phyloP scores from a whole-genome alignment of 331 rosid species.

The Malus hybrid region DNA sequence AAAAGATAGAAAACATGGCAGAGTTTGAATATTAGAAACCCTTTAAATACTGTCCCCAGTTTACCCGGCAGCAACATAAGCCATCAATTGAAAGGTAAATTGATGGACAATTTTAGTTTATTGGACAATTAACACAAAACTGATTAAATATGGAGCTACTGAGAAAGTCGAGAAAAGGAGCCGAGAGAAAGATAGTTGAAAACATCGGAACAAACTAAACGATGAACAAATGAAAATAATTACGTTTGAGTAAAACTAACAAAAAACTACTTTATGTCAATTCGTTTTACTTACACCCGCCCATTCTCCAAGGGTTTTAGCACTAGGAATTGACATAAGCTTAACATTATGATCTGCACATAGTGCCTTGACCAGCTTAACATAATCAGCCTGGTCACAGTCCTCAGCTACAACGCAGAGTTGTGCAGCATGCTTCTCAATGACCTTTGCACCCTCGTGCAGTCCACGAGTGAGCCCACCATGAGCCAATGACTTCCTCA shows the following conservation, averaged over 20 bases:
- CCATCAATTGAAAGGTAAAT: background rate
- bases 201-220: background rate
- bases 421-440: conserved; percentile 34
- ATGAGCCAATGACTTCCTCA: conserved; percentile 28
- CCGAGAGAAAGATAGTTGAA: too few relatives aligned
- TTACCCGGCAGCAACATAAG: background rate
- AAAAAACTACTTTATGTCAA: too few relatives aligned
- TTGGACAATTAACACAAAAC: background rate
- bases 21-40: background rate
- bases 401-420: conserved; percentile 31
- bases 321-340: conserved; percentile 24
- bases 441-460: conserved; percentile 25
- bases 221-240: background rate
- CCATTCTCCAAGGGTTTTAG: conserved; percentile 34
- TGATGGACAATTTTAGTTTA: background rate
- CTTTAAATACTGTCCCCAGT: too few relatives aligned
- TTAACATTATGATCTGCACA: conserved; percentile 33
- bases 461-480: conserved; percentile 25
- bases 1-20: background rate
- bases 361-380: conserved; percentile 29
- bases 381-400: conserved; percentile 25
- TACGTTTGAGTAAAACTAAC: background rate
- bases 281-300: conserved; percentile 24
- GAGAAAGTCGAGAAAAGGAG: too few relatives aligned
- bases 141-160: too few relatives aligned